Percentiles rank a stretch among this genome's conserved stretches.
Evolutionary conservation across 179 eudicot genomes (phyloP).

Genomic region (Spergularia azorica): DNA sequence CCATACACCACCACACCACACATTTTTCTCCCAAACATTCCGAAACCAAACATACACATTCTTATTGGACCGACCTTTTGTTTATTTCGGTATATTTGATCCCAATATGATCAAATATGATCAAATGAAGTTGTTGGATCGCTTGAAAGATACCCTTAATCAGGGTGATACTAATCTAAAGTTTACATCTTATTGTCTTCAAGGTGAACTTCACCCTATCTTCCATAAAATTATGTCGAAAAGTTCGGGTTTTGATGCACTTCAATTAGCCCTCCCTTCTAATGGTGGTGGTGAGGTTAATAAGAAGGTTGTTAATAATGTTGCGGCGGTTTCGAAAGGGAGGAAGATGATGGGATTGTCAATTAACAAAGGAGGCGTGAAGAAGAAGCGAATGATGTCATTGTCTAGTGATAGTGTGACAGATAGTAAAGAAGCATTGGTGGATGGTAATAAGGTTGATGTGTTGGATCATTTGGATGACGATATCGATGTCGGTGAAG

Average conservation of each 20-base stretch:
- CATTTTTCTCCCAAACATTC: conserved; percentile 55
- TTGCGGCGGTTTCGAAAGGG: conserved; percentile 18
- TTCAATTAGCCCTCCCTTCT: background rate
- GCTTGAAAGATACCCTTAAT: conserved; percentile 48
- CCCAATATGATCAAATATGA: conserved; percentile 39
- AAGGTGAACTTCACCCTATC: conserved; percentile 65
- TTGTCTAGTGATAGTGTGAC: conserved; percentile 17
- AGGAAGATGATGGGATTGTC: conserved; percentile 39
- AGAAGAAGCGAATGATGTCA: conserved; percentile 33
- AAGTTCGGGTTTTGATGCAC: conserved; percentile 20
- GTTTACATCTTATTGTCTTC: conserved; percentile 56
- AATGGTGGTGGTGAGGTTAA: background rate
- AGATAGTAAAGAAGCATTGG: conserved; percentile 30
- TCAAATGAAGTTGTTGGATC: conserved; percentile 43
- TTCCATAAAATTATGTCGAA: conserved; percentile 54
- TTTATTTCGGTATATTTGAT: conserved; percentile 62
- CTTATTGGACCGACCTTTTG: conserved; percentile 52
- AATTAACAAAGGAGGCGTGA: conserved; percentile 44
- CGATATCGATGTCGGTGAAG: conserved; percentile 32
- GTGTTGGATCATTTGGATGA: conserved; percentile 32
- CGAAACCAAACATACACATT: conserved; percentile 51
- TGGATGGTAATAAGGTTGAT: conserved; percentile 39
- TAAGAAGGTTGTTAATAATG: background rate
- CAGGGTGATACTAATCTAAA: conserved; percentile 16
- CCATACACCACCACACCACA: conserved; percentile 60